Evolutionary conservation across 2,329 filamentous ascomycete genomes (phyloP).

Genomic region (Sclerotinia trifoliorum): DNA sequence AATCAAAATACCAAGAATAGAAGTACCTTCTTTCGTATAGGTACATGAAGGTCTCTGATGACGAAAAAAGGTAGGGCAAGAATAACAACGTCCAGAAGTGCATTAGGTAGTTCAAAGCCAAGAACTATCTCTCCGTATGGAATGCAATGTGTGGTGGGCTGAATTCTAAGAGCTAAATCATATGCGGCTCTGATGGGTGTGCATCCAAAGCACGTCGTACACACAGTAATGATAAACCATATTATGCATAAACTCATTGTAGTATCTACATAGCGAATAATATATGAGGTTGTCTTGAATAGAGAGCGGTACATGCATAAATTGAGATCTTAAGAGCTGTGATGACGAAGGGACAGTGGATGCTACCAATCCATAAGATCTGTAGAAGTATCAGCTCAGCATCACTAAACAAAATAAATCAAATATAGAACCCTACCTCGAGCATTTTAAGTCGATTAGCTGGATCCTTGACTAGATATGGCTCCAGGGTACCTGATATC

Average conservation of each 20-base stretch:
- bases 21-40: conserved; percentile 18
- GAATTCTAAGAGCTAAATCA: conserved; percentile 9
- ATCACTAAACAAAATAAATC: background rate
- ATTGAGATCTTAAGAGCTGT: conserved; percentile 21
- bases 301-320: conserved; percentile 20
- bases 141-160: conserved; percentile 16
- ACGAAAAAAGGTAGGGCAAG: conserved; percentile 17
- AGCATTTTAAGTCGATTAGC: conserved; percentile 10
- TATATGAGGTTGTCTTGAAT: conserved; percentile 4
- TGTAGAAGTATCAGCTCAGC: background rate
- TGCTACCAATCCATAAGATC: conserved; percentile 18
- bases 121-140: conserved; percentile 16
- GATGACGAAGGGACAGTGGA: conserved; percentile 15
- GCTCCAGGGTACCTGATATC: conserved; percentile 18
- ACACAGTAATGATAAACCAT: conserved; percentile 13
- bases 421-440: background rate
- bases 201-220: conserved; percentile 15
- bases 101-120: conserved; percentile 13
- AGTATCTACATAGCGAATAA: conserved; percentile 8
- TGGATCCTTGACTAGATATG: background rate
- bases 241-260: conserved; percentile 7
- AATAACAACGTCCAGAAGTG: conserved; percentile 12
- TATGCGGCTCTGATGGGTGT: conserved; percentile 16
- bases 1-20: conserved; percentile 18
- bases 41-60: conserved; percentile 19